Conservation (phyloP, 371 early-diverging fungal species). For the Mortierella sp. region DNA sequence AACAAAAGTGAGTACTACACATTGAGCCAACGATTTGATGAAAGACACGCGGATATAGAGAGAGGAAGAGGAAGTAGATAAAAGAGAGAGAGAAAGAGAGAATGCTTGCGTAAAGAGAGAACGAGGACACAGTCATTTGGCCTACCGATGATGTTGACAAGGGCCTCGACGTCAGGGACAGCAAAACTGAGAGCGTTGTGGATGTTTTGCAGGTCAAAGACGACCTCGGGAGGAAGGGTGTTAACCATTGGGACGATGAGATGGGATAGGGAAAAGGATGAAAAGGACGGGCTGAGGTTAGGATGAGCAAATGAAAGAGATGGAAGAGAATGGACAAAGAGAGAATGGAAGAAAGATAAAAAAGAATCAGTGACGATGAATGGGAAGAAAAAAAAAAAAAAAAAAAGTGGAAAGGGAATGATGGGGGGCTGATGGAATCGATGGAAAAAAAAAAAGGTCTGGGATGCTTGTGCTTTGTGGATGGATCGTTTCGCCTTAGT, state of each 20-base stretch:
- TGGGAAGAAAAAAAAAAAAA: background rate
- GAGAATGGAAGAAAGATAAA: background rate
- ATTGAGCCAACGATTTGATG: no score
- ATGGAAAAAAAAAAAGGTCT: no score
- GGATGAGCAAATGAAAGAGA: background rate
- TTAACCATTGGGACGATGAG: slow-evolving; percentile 23
- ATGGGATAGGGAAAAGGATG: slow-evolving; percentile 8
- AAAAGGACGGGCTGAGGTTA: slow-evolving; percentile 15
- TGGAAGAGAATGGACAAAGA: background rate
- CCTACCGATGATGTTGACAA: slow-evolving; percentile 46
- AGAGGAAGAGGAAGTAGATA: background rate
- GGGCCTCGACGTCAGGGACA: slow-evolving; percentile 39
- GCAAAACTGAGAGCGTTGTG: slow-evolving; percentile 28
- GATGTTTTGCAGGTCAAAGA: slow-evolving; percentile 37
- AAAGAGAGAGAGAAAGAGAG: background rate
- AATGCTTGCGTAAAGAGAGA: no score
- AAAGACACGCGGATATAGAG: background rate
- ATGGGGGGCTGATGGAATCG: background rate
- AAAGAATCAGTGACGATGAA: background rate
- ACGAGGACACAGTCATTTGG: background rate
- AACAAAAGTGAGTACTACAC: background rate
- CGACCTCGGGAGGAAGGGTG: slow-evolving; percentile 34
- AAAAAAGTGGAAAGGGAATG: background rate
- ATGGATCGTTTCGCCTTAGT: no score
- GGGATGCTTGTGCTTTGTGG: no score